Evolutionary conservation across 306 rosid species (phyloP).

Genomic region (Citrullus colocynthis): DNA sequence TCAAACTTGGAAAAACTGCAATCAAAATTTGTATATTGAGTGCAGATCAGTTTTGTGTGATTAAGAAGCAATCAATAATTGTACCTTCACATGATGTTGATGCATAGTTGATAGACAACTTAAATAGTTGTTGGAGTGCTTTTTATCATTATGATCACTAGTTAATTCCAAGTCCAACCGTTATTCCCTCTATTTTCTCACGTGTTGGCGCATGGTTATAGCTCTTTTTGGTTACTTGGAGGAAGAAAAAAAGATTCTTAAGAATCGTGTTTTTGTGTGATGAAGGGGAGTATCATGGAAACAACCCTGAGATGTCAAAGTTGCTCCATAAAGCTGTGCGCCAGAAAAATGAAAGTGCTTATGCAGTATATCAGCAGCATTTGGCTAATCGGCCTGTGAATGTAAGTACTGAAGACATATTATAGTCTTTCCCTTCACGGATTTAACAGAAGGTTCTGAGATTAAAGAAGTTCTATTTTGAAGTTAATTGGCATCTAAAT

Average conservation of each 20-base stretch:
- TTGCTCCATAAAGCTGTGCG: constrained; percentile 99
- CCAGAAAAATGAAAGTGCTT: constrained; percentile 86
- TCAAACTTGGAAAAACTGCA: constrained; percentile 6
- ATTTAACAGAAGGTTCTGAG: not conserved
- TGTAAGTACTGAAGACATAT: constrained; percentile 34
- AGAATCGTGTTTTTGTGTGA: constrained; percentile 9
- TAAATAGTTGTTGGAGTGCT: not conserved
- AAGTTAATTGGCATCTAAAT: not conserved
- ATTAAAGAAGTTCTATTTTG: not conserved
- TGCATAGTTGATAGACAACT: not conserved
- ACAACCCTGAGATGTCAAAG: constrained; percentile 99
- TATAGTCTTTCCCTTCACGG: not conserved
- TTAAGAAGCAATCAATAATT: not conserved
- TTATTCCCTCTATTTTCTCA: not conserved
- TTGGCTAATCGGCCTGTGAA: constrained; percentile 95
- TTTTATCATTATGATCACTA: not conserved
- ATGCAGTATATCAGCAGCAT: constrained; percentile 94
- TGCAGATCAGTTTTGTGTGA: not conserved
- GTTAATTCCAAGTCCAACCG: not conserved
- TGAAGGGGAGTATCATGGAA: constrained; percentile 94
- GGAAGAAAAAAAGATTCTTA: not conserved
- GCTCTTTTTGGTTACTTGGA: not conserved
- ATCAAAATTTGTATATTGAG: not conserved
- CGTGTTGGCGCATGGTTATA: not conserved
- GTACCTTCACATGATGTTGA: not conserved